Evolutionary conservation across 1,139 yeast genomes (phyloP), one percentile per base, ranked within the genome.

Genomic region (Meyerozyma guilliermondii): DNA sequence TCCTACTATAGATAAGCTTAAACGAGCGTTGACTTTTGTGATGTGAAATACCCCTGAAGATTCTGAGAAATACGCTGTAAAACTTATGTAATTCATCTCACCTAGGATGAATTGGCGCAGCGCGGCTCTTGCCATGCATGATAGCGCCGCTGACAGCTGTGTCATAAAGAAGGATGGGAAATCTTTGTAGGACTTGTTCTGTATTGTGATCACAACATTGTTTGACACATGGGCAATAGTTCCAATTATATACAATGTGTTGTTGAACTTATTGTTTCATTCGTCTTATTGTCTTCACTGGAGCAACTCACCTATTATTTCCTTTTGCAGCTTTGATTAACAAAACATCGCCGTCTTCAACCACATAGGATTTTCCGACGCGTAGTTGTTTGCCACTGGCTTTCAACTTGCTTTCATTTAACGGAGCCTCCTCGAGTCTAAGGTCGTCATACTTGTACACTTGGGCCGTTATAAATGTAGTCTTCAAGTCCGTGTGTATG

Each of bases 401-500:
- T 33, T 33, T 33, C 41, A 49, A 38, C 5, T 53, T 55, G 13
- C 61, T 61, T 45, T 77, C 82, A 46, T 74, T 73, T 41, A 74
- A 64, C 4, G 67, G 76, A 39, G 60, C 71, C 22, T 49, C 48
- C 43, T 63, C 61, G 4, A 58, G 51, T 40, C 60, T 51, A 35
- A 83, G 54, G 58, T 94, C 98, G 9, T 74, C 74, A 69, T 81
- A 91, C 60, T 88, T 91, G 68, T 87, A 87, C 46, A 92, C 89
- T 58, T 89, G 86, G 7, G 95, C 95, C 52, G 80, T 77, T 46
- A 91, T 82, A 58, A 91, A 91, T 1, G 95, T 86, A 56, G 83
- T 79, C 65, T 84, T 84, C 46, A 89, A 69, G 62, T 89, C 97
- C 7, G 91, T 84, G 62, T 92, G 98, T 49, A 91, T 91, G 33